phyloP scores from a whole-genome alignment of 2,329 filamentous ascomycete species.

The Botrytis elliptica region DNA sequence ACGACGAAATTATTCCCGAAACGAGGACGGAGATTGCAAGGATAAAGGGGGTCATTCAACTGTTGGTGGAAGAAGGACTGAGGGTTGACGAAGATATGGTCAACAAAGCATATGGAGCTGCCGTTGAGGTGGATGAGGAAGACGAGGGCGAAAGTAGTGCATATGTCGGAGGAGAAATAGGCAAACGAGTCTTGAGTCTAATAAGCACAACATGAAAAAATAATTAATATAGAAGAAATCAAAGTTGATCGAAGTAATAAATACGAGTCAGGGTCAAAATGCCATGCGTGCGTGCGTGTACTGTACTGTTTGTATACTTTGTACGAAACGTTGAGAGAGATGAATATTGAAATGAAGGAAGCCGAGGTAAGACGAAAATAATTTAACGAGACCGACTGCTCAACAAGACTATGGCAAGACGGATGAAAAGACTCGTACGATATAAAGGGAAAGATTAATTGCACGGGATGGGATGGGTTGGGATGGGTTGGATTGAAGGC shows the following conservation, averaged over 20 bases:
- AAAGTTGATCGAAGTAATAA: background rate
- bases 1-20: slow-evolving; percentile 74
- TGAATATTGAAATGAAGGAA: too few relatives aligned
- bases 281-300: background rate
- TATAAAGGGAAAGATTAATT: background rate
- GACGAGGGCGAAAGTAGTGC: slow-evolving; percentile 55
- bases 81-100: slow-evolving; percentile 90
- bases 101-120: slow-evolving; percentile 76
- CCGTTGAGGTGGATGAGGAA: slow-evolving; percentile 68
- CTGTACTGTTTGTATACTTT: background rate
- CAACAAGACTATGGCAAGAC: background rate
- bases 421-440: background rate
- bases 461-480: background rate
- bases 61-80: slow-evolving; percentile 77
- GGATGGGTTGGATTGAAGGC: too few relatives aligned
- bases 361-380: background rate
- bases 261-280: background rate
- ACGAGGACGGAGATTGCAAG: slow-evolving; percentile 87
- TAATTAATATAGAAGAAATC: background rate
- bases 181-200: slow-evolving; percentile 38
- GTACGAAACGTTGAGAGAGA: background rate
- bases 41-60: slow-evolving; percentile 75
- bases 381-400: too few relatives aligned
- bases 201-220: slow-evolving; percentile 31
- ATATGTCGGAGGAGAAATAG: slow-evolving; percentile 53